Evolutionary conservation across 1,284 basidiomycete genomes (phyloP), one percentile per base, ranked within the genome.

Genomic region (Irpex sp.): DNA sequence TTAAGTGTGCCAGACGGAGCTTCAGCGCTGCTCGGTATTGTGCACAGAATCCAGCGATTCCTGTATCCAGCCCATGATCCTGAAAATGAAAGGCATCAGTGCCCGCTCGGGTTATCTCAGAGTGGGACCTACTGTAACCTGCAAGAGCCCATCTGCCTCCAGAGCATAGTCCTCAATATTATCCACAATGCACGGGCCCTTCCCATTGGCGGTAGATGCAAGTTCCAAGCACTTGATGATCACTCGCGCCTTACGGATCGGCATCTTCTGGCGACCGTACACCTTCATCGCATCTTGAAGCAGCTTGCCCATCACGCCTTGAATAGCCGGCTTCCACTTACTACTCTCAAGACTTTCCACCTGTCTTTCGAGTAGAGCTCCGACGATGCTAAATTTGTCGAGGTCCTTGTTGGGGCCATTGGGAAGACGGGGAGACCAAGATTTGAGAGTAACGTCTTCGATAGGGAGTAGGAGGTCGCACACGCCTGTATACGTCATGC

Each of bases 291-390:
- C 71, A 65, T 88, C 83, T n/a, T 72, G 69, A 13, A 91, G 67
- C 5, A 92, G 67, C 19, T 62, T 68, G 0, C 71, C 62, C 9
- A 85, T 71, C 1, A 81, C 76, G 5, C 64, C 69, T 21, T 75
- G 73, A 3, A 82, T 81, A 8, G 79, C 80, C 4, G 84, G 81
- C 71, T 90, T 91, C 77, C 84, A 83, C 37, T 78, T 75, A 61
- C 81, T 80, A 3, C 75, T 73, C 59, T 85, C 82, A 15, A 93
- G 76, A 48, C 79, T 75, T 5, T 78, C 75, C 0, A 88, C 70
- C 69, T 92, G 91, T 55, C 82, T 78, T 69, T 88, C 87, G 49
- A 92, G 72, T 26, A 92, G 71, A 0, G 79, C 79, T 0, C 88
- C 89, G 5, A 77, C 63, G 40, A 87, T 70, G 21, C 70, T 70